Evolutionary conservation across 371 early-diverging fungal species (phyloP).

Genomic region (Funneliformis caledonium): DNA sequence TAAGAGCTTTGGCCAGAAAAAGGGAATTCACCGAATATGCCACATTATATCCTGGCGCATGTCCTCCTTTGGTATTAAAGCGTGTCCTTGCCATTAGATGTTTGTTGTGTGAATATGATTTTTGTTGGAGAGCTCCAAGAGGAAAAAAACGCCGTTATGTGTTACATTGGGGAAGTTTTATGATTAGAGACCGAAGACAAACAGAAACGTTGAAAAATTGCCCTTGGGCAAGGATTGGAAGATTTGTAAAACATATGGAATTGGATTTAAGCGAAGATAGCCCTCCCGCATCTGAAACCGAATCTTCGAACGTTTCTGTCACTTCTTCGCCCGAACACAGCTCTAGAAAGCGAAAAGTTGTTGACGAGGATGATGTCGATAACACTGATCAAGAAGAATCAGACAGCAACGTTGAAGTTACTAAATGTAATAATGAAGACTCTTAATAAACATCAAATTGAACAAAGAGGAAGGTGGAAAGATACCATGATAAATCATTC

Average conservation of each 20-base stretch:
- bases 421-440: no score
- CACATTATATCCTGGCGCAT: conserved; percentile 17
- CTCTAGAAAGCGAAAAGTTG: not conserved
- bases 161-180: conserved; percentile 34
- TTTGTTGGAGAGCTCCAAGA: conserved; percentile 21
- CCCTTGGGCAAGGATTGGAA: conserved; percentile 36
- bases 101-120: conserved; percentile 37
- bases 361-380: no score
- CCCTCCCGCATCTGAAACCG: not conserved
- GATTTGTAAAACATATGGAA: conserved; percentile 25
- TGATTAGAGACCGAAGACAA: conserved; percentile 24
- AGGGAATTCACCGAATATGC: conserved; percentile 37
- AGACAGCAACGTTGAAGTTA: no score
- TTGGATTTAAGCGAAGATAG: conserved; percentile 18
- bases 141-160: conserved; percentile 33
- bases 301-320: not conserved
- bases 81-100: conserved; percentile 33
- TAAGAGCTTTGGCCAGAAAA: conserved; percentile 19
- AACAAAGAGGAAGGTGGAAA: no score
- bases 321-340: not conserved
- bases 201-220: conserved; percentile 13
- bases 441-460: no score
- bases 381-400: no score
- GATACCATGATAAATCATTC: no score
- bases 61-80: conserved; percentile 30